These are phyloP conservation scores for Colletotrichum chrysophilum DNA, from an alignment of 2,329 filamentous ascomycete species.

Conservation along the genomic window DNA sequence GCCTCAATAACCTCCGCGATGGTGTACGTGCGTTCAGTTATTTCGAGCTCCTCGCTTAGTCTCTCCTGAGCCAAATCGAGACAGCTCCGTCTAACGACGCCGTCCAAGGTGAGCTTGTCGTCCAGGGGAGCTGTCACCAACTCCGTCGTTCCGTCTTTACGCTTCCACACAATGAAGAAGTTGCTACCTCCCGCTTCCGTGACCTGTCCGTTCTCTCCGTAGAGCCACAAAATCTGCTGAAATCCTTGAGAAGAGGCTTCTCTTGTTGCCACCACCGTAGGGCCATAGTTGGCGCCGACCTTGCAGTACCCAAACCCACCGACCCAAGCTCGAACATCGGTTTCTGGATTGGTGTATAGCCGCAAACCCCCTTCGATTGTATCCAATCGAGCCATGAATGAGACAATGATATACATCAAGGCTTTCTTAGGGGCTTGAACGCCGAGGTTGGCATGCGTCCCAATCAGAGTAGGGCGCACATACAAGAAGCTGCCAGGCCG, in stretches of 20 bases:
- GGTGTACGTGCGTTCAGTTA: not conserved
- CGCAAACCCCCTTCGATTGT: not conserved
- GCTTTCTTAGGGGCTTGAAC: not conserved
- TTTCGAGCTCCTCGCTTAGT: not conserved
- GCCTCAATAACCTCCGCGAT: not conserved
- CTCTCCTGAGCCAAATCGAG: not conserved
- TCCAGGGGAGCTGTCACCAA: not conserved
- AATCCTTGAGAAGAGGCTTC: not conserved
- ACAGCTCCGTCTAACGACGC: not conserved
- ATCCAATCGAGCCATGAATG: not conserved
- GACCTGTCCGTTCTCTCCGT: not conserved
- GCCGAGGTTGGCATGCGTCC: not conserved
- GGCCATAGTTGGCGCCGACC: not conserved
- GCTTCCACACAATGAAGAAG: not conserved
- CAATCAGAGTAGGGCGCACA: not conserved
- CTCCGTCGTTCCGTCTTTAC: not conserved
- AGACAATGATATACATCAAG: not conserved
- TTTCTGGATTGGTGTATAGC: not conserved
- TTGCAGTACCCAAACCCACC: not conserved
- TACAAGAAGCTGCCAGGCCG: not conserved
- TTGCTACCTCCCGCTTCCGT: not conserved
- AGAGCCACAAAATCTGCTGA: not conserved
- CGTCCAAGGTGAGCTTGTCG: not conserved
- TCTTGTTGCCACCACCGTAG: not conserved
- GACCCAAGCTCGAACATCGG: not conserved